Evolutionary conservation across 2,329 filamentous ascomycete species (phyloP).

Genomic region (Penicillium corylophilum): DNA sequence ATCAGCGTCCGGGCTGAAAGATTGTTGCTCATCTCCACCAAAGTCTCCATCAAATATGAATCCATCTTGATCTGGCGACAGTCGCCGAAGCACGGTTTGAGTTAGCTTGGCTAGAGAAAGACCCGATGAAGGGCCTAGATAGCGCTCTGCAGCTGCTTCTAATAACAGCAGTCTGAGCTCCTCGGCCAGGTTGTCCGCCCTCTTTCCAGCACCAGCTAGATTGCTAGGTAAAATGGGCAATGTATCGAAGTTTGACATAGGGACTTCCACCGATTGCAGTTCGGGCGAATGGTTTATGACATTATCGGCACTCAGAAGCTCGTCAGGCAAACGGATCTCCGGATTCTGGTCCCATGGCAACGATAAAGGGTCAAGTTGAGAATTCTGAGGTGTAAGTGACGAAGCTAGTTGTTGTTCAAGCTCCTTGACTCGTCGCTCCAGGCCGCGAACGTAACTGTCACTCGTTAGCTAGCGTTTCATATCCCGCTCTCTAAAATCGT

Average conservation of each 20-base stretch:
- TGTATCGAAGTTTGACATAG: neutral
- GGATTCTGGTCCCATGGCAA: slow-evolving; percentile 3
- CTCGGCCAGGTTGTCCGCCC: slow-evolving; percentile 28
- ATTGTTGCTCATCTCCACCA: slow-evolving; percentile 14
- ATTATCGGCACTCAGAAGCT: neutral
- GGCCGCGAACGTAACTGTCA: slow-evolving; percentile 35
- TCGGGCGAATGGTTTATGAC: neutral
- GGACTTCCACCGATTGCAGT: neutral
- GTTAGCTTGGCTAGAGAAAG: slow-evolving; percentile 48
- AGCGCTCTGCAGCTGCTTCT: slow-evolving; percentile 46
- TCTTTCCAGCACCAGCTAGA: neutral
- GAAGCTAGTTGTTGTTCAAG: slow-evolving; percentile 22
- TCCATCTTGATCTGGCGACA: slow-evolving; percentile 45
- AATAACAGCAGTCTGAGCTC: slow-evolving; percentile 43
- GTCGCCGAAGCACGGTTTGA: slow-evolving; percentile 43
- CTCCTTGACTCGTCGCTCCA: slow-evolving; percentile 30
- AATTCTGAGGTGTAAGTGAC: slow-evolving; percentile 5
- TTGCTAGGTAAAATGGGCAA: neutral
- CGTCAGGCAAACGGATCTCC: neutral
- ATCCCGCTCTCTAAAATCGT: slow-evolving; percentile 14
- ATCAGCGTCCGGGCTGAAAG: slow-evolving; percentile 1
- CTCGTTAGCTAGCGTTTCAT: neutral
- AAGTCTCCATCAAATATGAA: slow-evolving; percentile 39
- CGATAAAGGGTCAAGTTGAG: slow-evolving; percentile 4
- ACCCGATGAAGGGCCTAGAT: slow-evolving; percentile 47